Evolutionary conservation across 2,329 filamentous ascomycete genomes (phyloP).

Genomic region (Penicillium sp.): DNA sequence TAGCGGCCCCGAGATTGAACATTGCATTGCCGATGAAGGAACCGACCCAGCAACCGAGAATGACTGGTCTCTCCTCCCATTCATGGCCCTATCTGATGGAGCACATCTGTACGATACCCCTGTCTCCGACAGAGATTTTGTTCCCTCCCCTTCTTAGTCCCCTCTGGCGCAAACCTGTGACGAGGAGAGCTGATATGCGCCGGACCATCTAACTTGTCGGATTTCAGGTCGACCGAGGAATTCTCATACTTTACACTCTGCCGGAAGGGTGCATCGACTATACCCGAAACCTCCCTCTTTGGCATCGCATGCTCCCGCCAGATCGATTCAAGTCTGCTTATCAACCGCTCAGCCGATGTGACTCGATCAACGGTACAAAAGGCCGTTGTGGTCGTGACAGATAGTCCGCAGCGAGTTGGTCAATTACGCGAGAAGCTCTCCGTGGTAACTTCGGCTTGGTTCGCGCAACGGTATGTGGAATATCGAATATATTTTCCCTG

Average conservation of each 20-base stretch:
- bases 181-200: background rate
- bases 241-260: conserved; percentile 98
- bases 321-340: conserved; percentile 73
- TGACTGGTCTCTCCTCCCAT: conserved; percentile 87
- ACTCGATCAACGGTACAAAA: conserved; percentile 98
- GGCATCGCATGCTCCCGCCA: conserved; percentile 95
- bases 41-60: conserved; percentile 77
- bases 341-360: conserved; percentile 79
- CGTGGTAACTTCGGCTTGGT: conserved; percentile 93
- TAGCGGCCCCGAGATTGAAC: conserved; percentile 87
- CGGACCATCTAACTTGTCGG: conserved; percentile 5
- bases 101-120: conserved; percentile 72
- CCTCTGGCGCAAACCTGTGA: background rate
- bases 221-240: conserved; percentile 68
- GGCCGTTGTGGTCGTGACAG: conserved; percentile 91
- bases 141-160: conserved; percentile 1
- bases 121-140: background rate
- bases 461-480: conserved; percentile 69
- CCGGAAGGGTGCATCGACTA: conserved; percentile 46
- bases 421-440: conserved; percentile 85
- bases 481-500: background rate
- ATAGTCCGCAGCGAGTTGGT: conserved; percentile 85
- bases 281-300: conserved; percentile 77
- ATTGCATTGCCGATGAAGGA: conserved; percentile 79
- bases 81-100: conserved; percentile 95